Percentiles rank a stretch among this genome's conserved stretches.
Conservation (phyloP, 1,139 yeast species). For the Scheffersomyces segobiensis region DNA sequence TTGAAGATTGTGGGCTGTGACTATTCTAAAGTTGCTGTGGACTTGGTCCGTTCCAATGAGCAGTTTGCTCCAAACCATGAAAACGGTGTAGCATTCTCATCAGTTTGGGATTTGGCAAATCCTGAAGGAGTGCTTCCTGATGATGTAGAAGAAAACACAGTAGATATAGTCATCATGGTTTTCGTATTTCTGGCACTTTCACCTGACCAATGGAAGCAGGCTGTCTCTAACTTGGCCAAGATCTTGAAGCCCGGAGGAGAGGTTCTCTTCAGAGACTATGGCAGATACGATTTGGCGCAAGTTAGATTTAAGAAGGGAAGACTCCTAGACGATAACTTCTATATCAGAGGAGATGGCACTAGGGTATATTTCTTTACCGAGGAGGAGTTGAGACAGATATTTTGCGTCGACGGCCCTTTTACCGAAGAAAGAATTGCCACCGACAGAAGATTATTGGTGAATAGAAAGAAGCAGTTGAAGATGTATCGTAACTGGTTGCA, state of each 20-base stretch:
- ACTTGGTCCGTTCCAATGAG: slow-evolving; percentile 67
- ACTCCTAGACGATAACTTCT: slow-evolving; percentile 85
- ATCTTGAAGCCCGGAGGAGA: slow-evolving; percentile 91
- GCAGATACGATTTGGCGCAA: slow-evolving; percentile 94
- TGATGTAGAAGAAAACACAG: slow-evolving; percentile 76
- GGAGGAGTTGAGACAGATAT: slow-evolving; percentile 79
- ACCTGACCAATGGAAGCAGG: slow-evolving; percentile 88
- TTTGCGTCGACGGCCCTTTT: slow-evolving; percentile 61
- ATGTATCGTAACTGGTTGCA: slow-evolving; percentile 98
- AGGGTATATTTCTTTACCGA: slow-evolving; percentile 96
- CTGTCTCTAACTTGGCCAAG: slow-evolving; percentile 66
- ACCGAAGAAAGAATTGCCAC: slow-evolving; percentile 76
- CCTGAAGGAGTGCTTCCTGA: slow-evolving; percentile 76
- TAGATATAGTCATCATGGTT: slow-evolving; percentile 89
- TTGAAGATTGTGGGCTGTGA: slow-evolving; percentile 83
- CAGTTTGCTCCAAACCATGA: slow-evolving; percentile 48
- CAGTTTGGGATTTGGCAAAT: slow-evolving; percentile 96
- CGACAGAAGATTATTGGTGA: slow-evolving; percentile 86
- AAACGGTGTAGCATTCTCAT: slow-evolving; percentile 69
- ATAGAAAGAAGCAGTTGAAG: slow-evolving; percentile 85
- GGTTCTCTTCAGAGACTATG: slow-evolving; percentile 89
- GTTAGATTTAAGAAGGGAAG: slow-evolving; percentile 90
- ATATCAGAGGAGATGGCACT: slow-evolving; percentile 97
- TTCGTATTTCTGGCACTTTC: slow-evolving; percentile 91
- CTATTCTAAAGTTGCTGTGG: slow-evolving; percentile 87